These are phyloP conservation scores for Fusarium succisae DNA, from an alignment of 2,329 filamentous ascomycete genomes.

Conservation along the genomic window DNA sequence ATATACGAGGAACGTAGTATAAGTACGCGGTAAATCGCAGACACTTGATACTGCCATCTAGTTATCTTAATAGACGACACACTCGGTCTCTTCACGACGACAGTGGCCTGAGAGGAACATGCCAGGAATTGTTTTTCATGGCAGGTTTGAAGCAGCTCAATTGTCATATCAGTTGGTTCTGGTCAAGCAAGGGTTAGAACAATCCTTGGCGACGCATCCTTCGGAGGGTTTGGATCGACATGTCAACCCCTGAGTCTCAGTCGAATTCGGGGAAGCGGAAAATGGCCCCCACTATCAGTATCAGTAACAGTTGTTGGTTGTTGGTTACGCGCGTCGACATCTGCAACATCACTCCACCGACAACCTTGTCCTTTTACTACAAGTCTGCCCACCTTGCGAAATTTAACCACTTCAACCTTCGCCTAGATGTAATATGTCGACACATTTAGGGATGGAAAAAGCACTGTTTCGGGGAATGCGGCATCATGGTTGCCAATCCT, in stretches of 20 bases:
- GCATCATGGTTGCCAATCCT: neutral
- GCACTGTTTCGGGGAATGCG: neutral
- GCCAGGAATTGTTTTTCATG: rapidly evolving
- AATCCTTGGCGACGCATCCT: neutral
- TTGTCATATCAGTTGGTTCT: neutral
- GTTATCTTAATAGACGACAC: neutral
- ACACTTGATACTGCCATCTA: rapidly evolving
- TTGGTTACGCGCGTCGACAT: neutral
- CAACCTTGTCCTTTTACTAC: neutral
- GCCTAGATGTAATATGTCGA: no score
- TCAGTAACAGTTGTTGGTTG: neutral
- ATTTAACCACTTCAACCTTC: neutral
- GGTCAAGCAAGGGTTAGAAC: no score
- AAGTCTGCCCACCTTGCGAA: neutral
- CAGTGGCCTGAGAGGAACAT: neutral
- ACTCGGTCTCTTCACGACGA: no score
- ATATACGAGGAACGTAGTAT: neutral
- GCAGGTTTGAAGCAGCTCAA: no score
- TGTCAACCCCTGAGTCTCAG: neutral
- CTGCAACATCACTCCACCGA: neutral
- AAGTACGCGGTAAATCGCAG: neutral
- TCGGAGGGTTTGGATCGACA: neutral
- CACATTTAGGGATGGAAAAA: neutral
- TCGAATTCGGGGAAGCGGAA: neutral
- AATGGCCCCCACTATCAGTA: neutral